A percentile compares a stretch with the other conserved stretches of the same genome.
Evolutionary conservation across 257 asterid species (phyloP).

Genomic region (Agastache rugosa): DNA sequence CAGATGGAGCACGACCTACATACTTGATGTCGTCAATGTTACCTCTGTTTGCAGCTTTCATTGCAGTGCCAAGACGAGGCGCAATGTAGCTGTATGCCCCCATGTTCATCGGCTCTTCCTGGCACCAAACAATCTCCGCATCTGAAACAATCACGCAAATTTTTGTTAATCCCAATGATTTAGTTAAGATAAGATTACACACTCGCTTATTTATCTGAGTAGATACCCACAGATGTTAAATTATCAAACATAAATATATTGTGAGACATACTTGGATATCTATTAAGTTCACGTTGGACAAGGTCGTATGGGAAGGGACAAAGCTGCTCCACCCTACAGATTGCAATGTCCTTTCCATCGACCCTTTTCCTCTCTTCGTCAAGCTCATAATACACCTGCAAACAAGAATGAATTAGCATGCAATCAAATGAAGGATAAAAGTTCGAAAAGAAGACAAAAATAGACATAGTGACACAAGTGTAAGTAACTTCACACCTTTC

Average conservation of each 20-base stretch:
- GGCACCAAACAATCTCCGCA: slow-evolving; percentile 96
- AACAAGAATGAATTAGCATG: slow-evolving; percentile 9
- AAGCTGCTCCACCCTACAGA: slow-evolving; percentile 95
- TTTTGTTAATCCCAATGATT: not conserved
- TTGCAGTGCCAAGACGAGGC: slow-evolving; percentile 80
- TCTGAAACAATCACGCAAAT: slow-evolving; percentile 55
- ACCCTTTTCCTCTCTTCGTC: slow-evolving; percentile 77
- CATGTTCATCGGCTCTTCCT: slow-evolving; percentile 98
- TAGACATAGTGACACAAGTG: slow-evolving; percentile 13
- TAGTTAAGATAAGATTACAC: not conserved
- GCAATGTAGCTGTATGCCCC: slow-evolving; percentile 78
- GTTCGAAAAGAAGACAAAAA: not conserved
- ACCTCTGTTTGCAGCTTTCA: slow-evolving; percentile 80
- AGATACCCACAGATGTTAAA: not conserved
- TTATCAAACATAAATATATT: not conserved
- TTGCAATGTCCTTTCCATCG: slow-evolving; percentile 76
- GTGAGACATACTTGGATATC: slow-evolving; percentile 82
- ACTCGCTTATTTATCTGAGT: not conserved
- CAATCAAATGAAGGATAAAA: not conserved
- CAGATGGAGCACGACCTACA: slow-evolving; percentile 86
- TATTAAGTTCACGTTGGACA: slow-evolving; percentile 85
- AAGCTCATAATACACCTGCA: slow-evolving; percentile 87
- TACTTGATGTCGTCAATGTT: slow-evolving; percentile 75
- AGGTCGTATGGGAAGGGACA: slow-evolving; percentile 94
- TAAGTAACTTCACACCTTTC: slow-evolving; percentile 61